Evolutionary conservation across 2,329 filamentous ascomycete species (phyloP).

Genomic region (Aspergillus fischeri): DNA sequence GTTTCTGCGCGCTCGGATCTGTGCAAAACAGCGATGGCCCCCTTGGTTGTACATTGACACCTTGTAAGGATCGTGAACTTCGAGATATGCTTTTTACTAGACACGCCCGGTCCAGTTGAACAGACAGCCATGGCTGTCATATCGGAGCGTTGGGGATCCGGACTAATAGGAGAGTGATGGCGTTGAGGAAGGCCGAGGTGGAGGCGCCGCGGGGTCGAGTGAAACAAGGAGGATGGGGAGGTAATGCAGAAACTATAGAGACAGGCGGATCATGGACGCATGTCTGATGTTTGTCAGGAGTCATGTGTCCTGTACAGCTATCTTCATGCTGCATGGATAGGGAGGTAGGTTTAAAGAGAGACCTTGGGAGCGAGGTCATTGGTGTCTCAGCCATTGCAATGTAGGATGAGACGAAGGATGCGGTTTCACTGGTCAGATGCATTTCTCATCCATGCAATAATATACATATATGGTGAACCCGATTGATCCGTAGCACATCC

Average conservation of each 20-base stretch:
- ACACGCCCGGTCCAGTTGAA: background rate
- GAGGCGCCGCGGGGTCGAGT: background rate
- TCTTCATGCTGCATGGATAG: background rate
- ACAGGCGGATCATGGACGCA: background rate
- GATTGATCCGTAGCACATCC: slow-evolving; percentile 4
- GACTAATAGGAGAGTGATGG: background rate
- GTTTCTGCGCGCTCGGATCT: background rate
- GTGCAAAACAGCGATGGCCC: background rate
- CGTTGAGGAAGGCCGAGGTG: background rate
- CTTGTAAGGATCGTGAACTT: background rate
- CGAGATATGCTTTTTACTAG: background rate
- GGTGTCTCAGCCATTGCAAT: background rate
- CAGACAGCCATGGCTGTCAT: background rate
- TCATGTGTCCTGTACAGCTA: background rate
- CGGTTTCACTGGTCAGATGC: background rate
- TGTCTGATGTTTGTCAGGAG: background rate
- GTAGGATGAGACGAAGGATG: background rate
- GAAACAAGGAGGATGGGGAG: background rate
- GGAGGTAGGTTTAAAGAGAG: too few relatives aligned
- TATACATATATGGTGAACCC: background rate
- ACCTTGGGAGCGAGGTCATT: background rate
- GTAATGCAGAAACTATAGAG: background rate
- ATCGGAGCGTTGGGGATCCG: background rate
- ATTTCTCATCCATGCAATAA: background rate
- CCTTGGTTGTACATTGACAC: background rate